phyloP scores from a whole-genome alignment of 768 basidiomycete species.

The Russula sp. region DNA sequence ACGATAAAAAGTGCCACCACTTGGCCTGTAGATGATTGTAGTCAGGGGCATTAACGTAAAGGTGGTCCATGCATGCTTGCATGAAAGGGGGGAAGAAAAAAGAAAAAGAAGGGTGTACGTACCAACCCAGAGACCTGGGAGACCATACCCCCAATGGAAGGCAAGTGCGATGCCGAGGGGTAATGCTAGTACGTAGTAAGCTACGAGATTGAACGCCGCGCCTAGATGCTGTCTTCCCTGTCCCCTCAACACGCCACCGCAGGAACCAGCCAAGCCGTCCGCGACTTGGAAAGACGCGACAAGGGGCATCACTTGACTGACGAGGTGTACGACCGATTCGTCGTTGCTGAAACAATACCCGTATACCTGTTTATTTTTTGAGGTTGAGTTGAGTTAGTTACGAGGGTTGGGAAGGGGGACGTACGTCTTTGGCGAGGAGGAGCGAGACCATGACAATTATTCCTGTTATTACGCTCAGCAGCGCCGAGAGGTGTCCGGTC shows the following conservation, averaged over 20 bases:
- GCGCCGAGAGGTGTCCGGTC: slow-evolving; percentile 60
- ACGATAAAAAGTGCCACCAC: slow-evolving; percentile 70
- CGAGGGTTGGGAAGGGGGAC: slow-evolving; percentile 26
- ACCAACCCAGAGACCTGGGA: slow-evolving; percentile 55
- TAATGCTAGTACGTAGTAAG: slow-evolving; percentile 55
- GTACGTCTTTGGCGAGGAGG: slow-evolving; percentile 55
- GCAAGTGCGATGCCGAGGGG: slow-evolving; percentile 53
- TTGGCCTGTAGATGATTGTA: slow-evolving; percentile 48
- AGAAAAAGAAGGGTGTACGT: background rate
- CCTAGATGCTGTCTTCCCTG: slow-evolving; percentile 66
- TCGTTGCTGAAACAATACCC: slow-evolving; percentile 73
- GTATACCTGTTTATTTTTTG: slow-evolving; percentile 44
- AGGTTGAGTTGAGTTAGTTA: too few species aligned
- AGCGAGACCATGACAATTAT: slow-evolving; percentile 56
- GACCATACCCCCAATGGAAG: slow-evolving; percentile 44
- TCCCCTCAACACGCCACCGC: slow-evolving; percentile 49
- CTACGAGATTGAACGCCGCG: slow-evolving; percentile 68
- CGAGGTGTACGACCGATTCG: slow-evolving; percentile 48
- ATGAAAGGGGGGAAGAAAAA: background rate
- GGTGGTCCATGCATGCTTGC: too few species aligned
- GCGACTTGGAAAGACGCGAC: slow-evolving; percentile 57
- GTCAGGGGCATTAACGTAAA: background rate
- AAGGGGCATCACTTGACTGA: slow-evolving; percentile 50
- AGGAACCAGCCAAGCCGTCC: slow-evolving; percentile 52
- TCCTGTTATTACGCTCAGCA: slow-evolving; percentile 61